A percentile compares a stretch with the other conserved stretches of the same genome.
Evolutionary conservation across 805 yeast species (phyloP).

Genomic region (Zygosaccharomyces gambellarensis): DNA sequence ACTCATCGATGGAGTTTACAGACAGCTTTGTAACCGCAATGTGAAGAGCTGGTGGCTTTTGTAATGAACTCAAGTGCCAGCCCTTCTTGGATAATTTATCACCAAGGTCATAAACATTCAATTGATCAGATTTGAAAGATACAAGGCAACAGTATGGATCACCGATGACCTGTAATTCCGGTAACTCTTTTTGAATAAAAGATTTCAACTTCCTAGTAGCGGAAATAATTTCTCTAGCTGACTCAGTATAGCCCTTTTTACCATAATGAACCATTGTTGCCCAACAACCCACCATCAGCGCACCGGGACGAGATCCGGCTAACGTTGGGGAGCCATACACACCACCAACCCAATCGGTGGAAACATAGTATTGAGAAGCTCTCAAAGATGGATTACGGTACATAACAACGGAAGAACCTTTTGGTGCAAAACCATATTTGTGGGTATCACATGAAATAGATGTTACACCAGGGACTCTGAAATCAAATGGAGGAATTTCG

Average conservation of each 20-base stretch:
- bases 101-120: conserved; percentile 74
- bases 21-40: conserved; percentile 79
- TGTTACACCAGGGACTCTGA: conserved; percentile 86
- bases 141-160: conserved; percentile 83
- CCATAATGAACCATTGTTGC: conserved; percentile 84
- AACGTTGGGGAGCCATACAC: conserved; percentile 93
- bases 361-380: conserved; percentile 75
- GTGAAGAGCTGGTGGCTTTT: conserved; percentile 87
- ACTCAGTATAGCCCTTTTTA: conserved; percentile 67
- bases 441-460: conserved; percentile 99
- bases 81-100: conserved; percentile 54
- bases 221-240: conserved; percentile 60
- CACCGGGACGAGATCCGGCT: conserved; percentile 97
- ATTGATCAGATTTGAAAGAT: conserved; percentile 57
- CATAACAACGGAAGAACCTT: conserved; percentile 91
- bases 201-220: conserved; percentile 57
- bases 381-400: conserved; percentile 67
- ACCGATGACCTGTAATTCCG: conserved; percentile 68
- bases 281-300: conserved; percentile 97
- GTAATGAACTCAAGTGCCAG: conserved; percentile 88
- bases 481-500: conserved; percentile 59
- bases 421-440: conserved; percentile 97
- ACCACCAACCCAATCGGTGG: conserved; percentile 90
- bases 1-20: conserved; percentile 53
- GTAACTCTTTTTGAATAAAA: conserved; percentile 43